Evolutionary conservation across 768 basidiomycete genomes (phyloP).

Genomic region (Mycena pura): DNA sequence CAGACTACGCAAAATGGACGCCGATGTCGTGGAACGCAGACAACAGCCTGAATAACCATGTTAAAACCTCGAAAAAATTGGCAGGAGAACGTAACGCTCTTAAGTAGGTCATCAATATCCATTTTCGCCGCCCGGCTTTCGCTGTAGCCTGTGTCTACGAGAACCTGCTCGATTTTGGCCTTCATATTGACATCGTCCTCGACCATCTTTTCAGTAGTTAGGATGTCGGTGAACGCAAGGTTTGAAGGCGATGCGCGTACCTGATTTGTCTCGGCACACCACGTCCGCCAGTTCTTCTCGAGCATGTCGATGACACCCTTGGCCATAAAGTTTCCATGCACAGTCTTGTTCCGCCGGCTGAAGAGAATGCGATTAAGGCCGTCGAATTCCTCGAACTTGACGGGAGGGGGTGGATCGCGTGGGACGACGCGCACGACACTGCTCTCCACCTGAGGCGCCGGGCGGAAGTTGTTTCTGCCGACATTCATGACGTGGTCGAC

Average conservation of each 20-base stretch:
- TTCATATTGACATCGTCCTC: slow-evolving; percentile 76
- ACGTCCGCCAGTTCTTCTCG: slow-evolving; percentile 92
- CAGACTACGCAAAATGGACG: slow-evolving; percentile 69
- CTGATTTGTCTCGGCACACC: slow-evolving; percentile 83
- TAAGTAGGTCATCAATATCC: slow-evolving; percentile 90
- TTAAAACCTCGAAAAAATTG: too few species aligned
- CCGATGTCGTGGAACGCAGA: slow-evolving; percentile 77
- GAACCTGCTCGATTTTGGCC: slow-evolving; percentile 71
- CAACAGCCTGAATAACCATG: slow-evolving; percentile 55
- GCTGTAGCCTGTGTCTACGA: slow-evolving; percentile 72
- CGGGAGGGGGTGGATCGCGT: slow-evolving; percentile 92
- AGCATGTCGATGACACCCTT: slow-evolving; percentile 96
- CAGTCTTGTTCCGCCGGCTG: slow-evolving; percentile 86
- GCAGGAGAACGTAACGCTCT: slow-evolving; percentile 53
- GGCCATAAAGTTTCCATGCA: slow-evolving; percentile 89
- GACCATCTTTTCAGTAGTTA: slow-evolving; percentile 55
- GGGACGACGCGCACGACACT: slow-evolving; percentile 92
- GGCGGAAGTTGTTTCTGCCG: slow-evolving; percentile 95
- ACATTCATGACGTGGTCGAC: slow-evolving; percentile 97
- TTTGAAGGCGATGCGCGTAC: slow-evolving; percentile 39
- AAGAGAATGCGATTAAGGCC: slow-evolving; percentile 93
- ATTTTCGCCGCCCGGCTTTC: slow-evolving; percentile 91
- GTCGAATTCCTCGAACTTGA: slow-evolving; percentile 97
- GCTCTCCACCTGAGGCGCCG: slow-evolving; percentile 93
- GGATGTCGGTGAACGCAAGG: background rate